Conservation (phyloP, 352 stramenopile species). For the Globisporangium perplexum region DNA sequence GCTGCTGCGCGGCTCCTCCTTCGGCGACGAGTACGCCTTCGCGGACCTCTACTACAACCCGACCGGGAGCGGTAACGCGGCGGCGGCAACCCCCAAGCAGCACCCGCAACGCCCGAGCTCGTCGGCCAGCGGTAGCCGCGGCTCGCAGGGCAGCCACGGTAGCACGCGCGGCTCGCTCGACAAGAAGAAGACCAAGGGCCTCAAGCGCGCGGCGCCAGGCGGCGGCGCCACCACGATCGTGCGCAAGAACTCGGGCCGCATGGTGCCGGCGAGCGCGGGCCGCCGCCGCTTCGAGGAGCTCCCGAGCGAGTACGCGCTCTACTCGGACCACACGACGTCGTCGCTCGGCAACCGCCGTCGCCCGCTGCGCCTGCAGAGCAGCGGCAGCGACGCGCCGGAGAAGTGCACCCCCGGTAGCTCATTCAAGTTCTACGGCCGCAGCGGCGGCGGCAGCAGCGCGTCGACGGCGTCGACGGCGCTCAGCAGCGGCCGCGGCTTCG, state of each 20-base stretch:
- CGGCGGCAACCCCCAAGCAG: not conserved
- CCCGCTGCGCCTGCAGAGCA: slow-evolving; percentile 8
- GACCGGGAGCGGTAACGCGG: not conserved
- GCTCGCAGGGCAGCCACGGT: slow-evolving; percentile 8
- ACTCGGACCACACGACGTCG: slow-evolving; percentile 14
- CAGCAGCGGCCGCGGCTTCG: slow-evolving; percentile 13
- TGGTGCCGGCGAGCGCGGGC: slow-evolving; percentile 22
- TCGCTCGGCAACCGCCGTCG: slow-evolving; percentile 8
- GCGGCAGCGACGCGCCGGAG: slow-evolving; percentile 6
- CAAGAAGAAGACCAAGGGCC: slow-evolving; percentile 1
- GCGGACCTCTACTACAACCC: slow-evolving; percentile 25
- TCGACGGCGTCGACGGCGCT: slow-evolving; percentile 8
- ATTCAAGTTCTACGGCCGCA: slow-evolving; percentile 62
- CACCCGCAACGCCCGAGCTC: slow-evolving; percentile 2
- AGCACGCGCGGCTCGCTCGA: slow-evolving; percentile 6
- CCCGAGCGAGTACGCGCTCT: slow-evolving; percentile 23
- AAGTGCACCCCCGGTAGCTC: slow-evolving; percentile 27
- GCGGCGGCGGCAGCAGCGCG: slow-evolving; percentile 23
- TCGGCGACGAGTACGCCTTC: slow-evolving; percentile 26
- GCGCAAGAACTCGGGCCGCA: slow-evolving; percentile 47
- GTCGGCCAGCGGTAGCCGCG: slow-evolving; percentile 2
- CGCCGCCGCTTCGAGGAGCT: slow-evolving; percentile 23
- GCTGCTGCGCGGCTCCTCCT: slow-evolving; percentile 33
- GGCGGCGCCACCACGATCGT: slow-evolving; percentile 22
- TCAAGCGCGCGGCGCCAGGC: slow-evolving; percentile 6